phyloP scores from a whole-genome alignment of 2,329 filamentous ascomycete genomes.

The Calonectria leucothoes region DNA sequence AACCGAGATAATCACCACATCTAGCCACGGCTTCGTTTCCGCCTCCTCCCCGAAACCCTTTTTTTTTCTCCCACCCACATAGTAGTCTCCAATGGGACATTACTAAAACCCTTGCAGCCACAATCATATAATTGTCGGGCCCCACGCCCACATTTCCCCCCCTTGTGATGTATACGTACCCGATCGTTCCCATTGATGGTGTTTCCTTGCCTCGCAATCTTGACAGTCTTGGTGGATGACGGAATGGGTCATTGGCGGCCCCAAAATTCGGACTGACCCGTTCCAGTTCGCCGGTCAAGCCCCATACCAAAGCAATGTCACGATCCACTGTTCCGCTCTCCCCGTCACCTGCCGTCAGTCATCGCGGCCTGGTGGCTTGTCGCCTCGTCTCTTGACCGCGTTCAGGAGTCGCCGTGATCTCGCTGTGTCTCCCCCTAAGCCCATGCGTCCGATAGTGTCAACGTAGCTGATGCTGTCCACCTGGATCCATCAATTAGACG shows the following conservation, averaged over 20 bases:
- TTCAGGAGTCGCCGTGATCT: background rate
- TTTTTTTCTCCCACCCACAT: conserved; percentile 13
- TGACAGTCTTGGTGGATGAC: conserved; percentile 7
- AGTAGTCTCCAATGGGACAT: conserved; percentile 7
- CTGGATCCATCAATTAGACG: background rate
- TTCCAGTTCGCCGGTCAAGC: conserved; percentile 7
- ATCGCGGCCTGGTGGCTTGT: background rate
- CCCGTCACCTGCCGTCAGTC: background rate
- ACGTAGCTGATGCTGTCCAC: background rate
- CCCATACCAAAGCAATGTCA: conserved; percentile 13
- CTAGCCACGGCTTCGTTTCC: conserved; percentile 5
- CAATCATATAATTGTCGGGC: conserved; percentile 3
- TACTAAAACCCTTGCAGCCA: conserved; percentile 23
- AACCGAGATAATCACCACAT: conserved; percentile 15
- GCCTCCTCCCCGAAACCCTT: conserved; percentile 19
- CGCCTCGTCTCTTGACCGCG: background rate
- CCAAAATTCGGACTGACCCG: conserved; percentile 9
- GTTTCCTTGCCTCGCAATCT: conserved; percentile 5
- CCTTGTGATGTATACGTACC: conserved; percentile 31
- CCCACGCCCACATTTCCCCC: conserved; percentile 15
- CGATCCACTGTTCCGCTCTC: background rate
- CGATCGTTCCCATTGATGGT: conserved; percentile 19
- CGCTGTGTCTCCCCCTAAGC: background rate
- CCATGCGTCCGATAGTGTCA: background rate
- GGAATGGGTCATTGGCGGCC: conserved; percentile 1